These are phyloP conservation scores for Globisporangium rhizosaccharum DNA, from an alignment of 352 stramenopile species.

Conservation along the genomic window DNA sequence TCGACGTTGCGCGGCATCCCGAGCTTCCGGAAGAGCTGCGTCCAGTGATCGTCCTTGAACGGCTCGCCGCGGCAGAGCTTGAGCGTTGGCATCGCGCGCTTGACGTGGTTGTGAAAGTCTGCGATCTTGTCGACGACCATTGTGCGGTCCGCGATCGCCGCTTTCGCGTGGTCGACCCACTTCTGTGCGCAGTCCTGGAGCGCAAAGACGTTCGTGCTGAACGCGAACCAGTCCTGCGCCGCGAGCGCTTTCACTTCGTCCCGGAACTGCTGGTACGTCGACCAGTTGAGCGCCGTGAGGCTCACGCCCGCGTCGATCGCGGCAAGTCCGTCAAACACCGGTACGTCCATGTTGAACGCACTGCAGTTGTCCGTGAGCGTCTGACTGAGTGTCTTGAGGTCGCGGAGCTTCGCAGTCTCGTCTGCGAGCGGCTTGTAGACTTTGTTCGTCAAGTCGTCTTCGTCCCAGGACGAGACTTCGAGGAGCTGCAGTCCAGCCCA, in stretches of 20 bases:
- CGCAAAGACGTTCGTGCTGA: constrained; percentile 90
- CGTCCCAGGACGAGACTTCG: constrained; percentile 76
- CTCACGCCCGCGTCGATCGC: constrained; percentile 73
- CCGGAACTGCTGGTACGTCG: constrained; percentile 83
- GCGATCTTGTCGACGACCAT: constrained; percentile 72
- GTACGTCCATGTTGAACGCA: constrained; percentile 83
- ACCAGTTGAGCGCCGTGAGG: constrained; percentile 73
- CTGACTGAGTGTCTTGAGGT: constrained; percentile 48
- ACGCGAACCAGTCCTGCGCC: constrained; percentile 91
- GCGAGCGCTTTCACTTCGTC: constrained; percentile 68
- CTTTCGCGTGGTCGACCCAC: constrained; percentile 88
- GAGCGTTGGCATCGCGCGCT: constrained; percentile 86
- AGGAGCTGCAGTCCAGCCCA: constrained; percentile 87
- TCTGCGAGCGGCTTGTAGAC: constrained; percentile 84
- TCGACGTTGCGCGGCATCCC: constrained; percentile 79
- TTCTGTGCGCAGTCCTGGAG: constrained; percentile 89
- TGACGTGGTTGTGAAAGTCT: constrained; percentile 79
- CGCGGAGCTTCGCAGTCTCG: constrained; percentile 79
- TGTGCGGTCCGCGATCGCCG: constrained; percentile 38
- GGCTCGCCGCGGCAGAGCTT: constrained; percentile 93
- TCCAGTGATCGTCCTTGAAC: constrained; percentile 97
- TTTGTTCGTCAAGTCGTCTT: constrained; percentile 45
- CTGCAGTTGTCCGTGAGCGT: constrained; percentile 79
- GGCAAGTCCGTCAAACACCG: constrained; percentile 78
- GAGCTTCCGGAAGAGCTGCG: constrained; percentile 90